Evolutionary conservation across 768 basidiomycete genomes (phyloP).

Genomic region (Psilocybe subaeruginosa): DNA sequence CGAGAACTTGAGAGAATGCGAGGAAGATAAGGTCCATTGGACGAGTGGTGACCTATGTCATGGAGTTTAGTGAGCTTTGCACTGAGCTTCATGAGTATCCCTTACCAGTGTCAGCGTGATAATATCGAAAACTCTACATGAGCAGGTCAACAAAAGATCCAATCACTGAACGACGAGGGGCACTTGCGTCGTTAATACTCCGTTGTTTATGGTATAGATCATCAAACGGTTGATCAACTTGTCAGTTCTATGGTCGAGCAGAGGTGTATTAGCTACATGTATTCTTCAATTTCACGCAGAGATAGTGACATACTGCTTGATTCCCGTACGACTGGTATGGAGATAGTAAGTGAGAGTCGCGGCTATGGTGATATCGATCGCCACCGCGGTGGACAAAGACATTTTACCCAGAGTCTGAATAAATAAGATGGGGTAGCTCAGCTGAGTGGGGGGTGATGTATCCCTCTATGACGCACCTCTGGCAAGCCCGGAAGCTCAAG

Average conservation of each 20-base stretch:
- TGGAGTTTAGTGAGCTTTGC: not conserved
- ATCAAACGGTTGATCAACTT: slow-evolving; percentile 12
- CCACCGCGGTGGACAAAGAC: not conserved
- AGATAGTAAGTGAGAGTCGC: slow-evolving; percentile 7
- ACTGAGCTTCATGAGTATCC: not conserved
- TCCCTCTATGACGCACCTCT: not conserved
- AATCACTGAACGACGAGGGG: too few species aligned
- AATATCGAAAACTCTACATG: slow-evolving; percentile 6
- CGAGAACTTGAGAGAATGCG: not conserved
- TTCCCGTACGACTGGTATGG: slow-evolving; percentile 5
- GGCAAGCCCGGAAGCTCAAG: not conserved
- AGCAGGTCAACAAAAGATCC: too few species aligned
- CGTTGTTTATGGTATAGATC: slow-evolving; percentile 15
- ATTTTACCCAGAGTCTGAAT: slow-evolving; percentile 7
- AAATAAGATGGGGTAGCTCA: not conserved
- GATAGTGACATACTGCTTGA: slow-evolving; percentile 5
- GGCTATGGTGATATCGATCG: slow-evolving; percentile 8
- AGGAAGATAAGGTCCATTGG: not conserved
- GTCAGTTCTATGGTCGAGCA: slow-evolving; percentile 3
- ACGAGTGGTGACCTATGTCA: not conserved
- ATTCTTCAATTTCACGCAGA: too few species aligned
- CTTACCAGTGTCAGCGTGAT: slow-evolving; percentile 5
- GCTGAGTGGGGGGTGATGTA: not conserved
- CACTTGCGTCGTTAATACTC: slow-evolving; percentile 10
- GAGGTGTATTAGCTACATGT: too few species aligned